Percentiles rank a stretch among this genome's conserved stretches.
These are phyloP conservation scores for Chamaenerion angustifolium DNA, from an alignment of 345 rosid species.

Conservation along the genomic window DNA sequence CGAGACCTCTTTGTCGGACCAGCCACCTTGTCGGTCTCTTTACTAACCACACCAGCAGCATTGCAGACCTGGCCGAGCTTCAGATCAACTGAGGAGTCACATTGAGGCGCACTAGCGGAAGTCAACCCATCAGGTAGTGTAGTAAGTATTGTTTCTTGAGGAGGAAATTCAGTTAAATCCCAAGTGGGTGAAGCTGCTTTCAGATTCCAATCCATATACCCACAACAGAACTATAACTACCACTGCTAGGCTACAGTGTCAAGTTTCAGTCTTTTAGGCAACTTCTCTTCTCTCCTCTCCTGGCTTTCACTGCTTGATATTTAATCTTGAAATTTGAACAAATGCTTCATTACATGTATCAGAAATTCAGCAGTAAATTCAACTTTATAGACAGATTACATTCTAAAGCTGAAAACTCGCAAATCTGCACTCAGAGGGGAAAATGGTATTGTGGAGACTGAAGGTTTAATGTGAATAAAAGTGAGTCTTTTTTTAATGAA, in stretches of 20 bases:
- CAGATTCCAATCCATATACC: conserved; percentile 58
- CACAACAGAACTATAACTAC: no score
- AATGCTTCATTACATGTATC: conserved; percentile 1
- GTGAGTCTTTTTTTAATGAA: background rate
- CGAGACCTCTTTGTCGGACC: conserved; percentile 51
- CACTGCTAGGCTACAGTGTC: no score
- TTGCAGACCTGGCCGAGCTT: conserved; percentile 54
- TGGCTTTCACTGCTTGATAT: conserved; percentile 1
- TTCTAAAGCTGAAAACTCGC: no score
- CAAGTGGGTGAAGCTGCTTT: conserved; percentile 33
- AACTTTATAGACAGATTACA: no score
- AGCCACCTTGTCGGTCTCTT: conserved; percentile 20
- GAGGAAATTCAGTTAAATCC: conserved; percentile 40
- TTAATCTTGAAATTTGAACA: background rate
- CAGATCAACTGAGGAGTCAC: conserved; percentile 58
- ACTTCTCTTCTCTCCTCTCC: background rate
- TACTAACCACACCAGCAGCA: conserved; percentile 17
- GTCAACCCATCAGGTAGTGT: conserved; percentile 20
- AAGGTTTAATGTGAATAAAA: background rate
- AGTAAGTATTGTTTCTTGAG: conserved; percentile 36
- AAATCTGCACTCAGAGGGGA: no score
- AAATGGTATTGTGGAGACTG: background rate
- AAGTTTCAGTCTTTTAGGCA: no score
- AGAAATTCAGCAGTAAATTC: no score
- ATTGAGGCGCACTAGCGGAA: conserved; percentile 16